Evolutionary conservation across 2,329 filamentous ascomycete species (phyloP), one percentile per base, ranked within the genome.

Genomic region (Arthrobotrys sphaeroides): DNA sequence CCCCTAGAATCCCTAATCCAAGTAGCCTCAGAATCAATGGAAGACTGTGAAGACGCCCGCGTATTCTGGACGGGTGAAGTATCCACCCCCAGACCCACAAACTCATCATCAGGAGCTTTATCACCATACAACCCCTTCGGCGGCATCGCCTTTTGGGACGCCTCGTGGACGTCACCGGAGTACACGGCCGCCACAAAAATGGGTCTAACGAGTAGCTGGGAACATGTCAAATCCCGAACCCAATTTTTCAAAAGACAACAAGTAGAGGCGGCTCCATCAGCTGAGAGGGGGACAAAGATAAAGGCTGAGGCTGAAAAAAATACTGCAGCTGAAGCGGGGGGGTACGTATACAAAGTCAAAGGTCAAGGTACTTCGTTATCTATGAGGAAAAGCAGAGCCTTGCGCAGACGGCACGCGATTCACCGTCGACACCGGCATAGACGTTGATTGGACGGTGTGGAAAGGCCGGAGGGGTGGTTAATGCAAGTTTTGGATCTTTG

Each of bases 111-210:
- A 10, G 28, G 28, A 10, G n/a, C n/a, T n/a, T n/a, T n/a, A n/a
- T n/a, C n/a, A n/a, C 26, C 47, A 12, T 75, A 75, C 26, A 75
- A 75, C 22, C 72, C 72, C 7, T 69, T 75, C 49, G 72, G 64
- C 16, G 72, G 72, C 6, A 65, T 75, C 16, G 64, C 72, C 5
- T 69, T 65, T 31, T 75, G 72, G 72, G 72, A 75, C 33, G 72
- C 72, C 13, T 75, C 72, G 22, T 75, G 72, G 72, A 75, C 72
- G 1, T 49, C 64, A n/a, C n/a, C 64, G 7, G 64, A 75, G 20
- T 59, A 59, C 20, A 75, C 57, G 6, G 26, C 13, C 6, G 49
- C 72, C 9, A 45, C 62, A 5, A 75, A 75, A 22, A n/a, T 13
- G 7, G 57, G 64, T 0, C n/a, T 75, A n/a, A 57, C 49, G 2